Base-by-base conservation (phyloP, 1,139 yeast species). In the Yamadazyma kanchanaburiensis region DNA sequence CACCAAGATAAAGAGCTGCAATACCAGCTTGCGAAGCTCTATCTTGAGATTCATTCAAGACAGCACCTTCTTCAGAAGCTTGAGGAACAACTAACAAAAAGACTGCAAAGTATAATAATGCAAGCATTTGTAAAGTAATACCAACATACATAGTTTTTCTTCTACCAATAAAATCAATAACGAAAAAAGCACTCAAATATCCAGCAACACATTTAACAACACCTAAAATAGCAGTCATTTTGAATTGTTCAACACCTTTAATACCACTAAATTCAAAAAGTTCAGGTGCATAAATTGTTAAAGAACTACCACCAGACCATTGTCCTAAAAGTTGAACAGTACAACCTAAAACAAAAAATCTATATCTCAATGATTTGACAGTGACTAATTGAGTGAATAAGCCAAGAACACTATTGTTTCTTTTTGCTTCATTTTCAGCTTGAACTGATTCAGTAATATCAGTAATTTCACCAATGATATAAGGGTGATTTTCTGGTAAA, bases 231-330 rank as follows among this genome's bases (percentile, higher is more conserved):
- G 70, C 70, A 4, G 70, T 60, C 66, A 60, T 60, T 38, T 60
- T 56, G 49, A 65, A 49, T 13, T 38, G 40, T 14, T 60, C 60
- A 9, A 49, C 40, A n/a, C 53, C 56, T 19, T 25, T 31, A 24
- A 55, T 46, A 30, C 80, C 80, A 26, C 70, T 63, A 30, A 71
- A 56, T 17, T 56, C 59, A 43, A 75, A 73, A 33, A 75, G 57
- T 26, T 69, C 65, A 15, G 75, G 66, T 15, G 80, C 70, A 40
- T 73, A 74, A 31, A 73, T 70, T 10, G 77, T 73, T 27, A 74
- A 57, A 3, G 79, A 73, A 37, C 72, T 74, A 18, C 79, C 75
- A 27, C 81, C 81, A 21, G 74, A 58, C 69, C 78, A 71, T 50
- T 75, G 80, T 22, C 76, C 72, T 31, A 75, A 55, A 25, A 76